Evolutionary conservation across 2,329 filamentous ascomycete genomes (phyloP).

Genomic region (Ramularia collo-cygni): DNA sequence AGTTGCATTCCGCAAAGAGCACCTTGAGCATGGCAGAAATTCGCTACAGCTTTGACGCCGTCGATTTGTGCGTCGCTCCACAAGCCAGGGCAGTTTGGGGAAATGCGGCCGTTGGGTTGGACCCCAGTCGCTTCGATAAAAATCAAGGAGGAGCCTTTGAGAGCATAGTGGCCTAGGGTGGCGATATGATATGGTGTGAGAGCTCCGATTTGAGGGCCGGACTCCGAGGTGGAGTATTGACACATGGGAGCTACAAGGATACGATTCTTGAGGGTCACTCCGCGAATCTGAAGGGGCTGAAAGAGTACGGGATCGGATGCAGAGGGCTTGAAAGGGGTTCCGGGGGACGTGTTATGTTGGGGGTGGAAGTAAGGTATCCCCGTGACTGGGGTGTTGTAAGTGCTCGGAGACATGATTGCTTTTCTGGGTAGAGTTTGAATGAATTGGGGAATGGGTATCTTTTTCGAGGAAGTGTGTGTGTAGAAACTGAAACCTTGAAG

Average conservation of each 20-base stretch:
- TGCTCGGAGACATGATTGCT: constrained; percentile 14
- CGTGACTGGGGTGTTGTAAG: constrained; percentile 35
- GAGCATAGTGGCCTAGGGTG: constrained; percentile 71
- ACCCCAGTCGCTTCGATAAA: constrained; percentile 76
- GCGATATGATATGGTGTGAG: constrained; percentile 77
- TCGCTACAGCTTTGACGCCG: constrained; percentile 61
- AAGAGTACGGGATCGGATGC: constrained; percentile 52
- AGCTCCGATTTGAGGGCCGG: constrained; percentile 49
- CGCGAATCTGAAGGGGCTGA: constrained; percentile 49
- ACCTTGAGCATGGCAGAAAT: constrained; percentile 71
- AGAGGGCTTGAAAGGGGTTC: constrained; percentile 39
- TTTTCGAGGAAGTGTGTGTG: no score
- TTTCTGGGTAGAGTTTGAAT: no score
- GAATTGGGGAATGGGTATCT: no score
- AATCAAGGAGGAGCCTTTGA: constrained; percentile 65
- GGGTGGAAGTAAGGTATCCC: constrained; percentile 44
- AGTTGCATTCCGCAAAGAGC: constrained; percentile 73
- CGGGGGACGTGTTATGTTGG: constrained; percentile 36
- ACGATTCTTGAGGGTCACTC: constrained; percentile 56
- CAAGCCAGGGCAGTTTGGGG: constrained; percentile 68
- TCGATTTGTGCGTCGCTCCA: constrained; percentile 79
- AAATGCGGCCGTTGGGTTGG: constrained; percentile 72
- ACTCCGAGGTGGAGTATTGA: constrained; percentile 58
- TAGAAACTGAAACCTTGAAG: no score
- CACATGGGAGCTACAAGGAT: constrained; percentile 58